phyloP scores from a whole-genome alignment of 1,284 basidiomycete genomes.

The Exobasidium rhododendri region DNA sequence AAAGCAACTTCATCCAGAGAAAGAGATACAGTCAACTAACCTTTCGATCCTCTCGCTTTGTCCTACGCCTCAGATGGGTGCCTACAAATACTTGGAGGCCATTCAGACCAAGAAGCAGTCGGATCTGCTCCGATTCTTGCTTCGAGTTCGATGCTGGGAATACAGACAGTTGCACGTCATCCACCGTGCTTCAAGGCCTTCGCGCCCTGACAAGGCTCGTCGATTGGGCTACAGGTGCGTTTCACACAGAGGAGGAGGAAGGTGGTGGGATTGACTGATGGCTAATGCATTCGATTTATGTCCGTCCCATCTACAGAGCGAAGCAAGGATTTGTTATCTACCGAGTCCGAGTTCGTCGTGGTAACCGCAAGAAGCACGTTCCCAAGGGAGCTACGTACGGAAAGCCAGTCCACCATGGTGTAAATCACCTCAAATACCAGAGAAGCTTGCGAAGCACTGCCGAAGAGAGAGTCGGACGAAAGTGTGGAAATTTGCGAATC shows the following conservation, averaged over 20 bases:
- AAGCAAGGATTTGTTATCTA: constrained; percentile 99
- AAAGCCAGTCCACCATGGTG: constrained; percentile 99
- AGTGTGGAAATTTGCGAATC: constrained; percentile 93
- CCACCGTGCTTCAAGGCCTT: constrained; percentile 94
- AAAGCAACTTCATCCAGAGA: no score
- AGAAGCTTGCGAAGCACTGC: constrained; percentile 87
- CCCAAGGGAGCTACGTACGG: constrained; percentile 98
- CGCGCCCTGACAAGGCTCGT: constrained; percentile 98
- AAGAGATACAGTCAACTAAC: no score
- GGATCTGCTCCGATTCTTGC: constrained; percentile 95
- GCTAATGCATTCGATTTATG: no score
- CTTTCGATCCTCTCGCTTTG: no score
- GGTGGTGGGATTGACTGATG: no score
- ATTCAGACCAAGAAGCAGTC: constrained; percentile 74
- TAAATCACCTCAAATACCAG: constrained; percentile 99
- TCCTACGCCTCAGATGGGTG: constrained; percentile 54
- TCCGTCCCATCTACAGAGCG: constrained; percentile 63
- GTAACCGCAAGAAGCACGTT: constrained; percentile 98
- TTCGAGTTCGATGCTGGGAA: constrained; percentile 99
- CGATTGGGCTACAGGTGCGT: constrained; percentile 75
- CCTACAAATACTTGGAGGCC: constrained; percentile 97
- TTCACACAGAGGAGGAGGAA: no score
- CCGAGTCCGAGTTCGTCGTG: constrained; percentile 93
- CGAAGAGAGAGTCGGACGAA: constrained; percentile 95
- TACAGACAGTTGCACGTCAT: constrained; percentile 84